phyloP scores from a whole-genome alignment of 441 rosid species.

The Erysimum pusillum region DNA sequence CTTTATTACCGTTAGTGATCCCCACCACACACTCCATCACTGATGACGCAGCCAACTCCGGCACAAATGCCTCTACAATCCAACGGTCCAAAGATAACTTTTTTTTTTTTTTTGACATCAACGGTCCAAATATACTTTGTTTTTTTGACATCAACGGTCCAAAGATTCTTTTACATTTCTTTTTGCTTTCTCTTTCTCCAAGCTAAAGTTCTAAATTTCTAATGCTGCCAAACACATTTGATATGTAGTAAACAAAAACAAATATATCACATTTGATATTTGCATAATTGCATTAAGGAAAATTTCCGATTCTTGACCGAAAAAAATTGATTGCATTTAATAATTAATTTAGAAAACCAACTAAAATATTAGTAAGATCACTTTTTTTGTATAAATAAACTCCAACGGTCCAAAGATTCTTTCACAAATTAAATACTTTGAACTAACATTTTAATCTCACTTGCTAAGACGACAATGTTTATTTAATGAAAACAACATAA shows the following conservation, averaged over 20 bases:
- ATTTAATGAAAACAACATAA: not conserved
- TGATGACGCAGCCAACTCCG: conserved; percentile 34
- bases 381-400: not conserved
- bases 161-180: not conserved
- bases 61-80: conserved; percentile 29
- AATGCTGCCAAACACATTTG: conserved; percentile 5
- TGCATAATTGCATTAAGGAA: not conserved
- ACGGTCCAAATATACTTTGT: too few species aligned
- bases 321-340: not conserved
- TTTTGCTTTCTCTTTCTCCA: not conserved
- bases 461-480: not conserved
- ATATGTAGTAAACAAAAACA: too few species aligned
- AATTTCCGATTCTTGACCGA: not conserved
- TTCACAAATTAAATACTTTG: not conserved
- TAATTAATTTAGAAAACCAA: not conserved
- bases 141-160: conserved; percentile 32
- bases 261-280: not conserved
- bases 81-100: conserved; percentile 40
- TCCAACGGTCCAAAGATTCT: not conserved
- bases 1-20: conserved; percentile 33
- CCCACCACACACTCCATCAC: conserved; percentile 36
- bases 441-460: not conserved
- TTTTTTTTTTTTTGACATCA: too few species aligned
- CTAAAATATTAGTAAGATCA: not conserved
- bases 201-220: not conserved